phyloP scores from a whole-genome alignment of 257 asterid species.

The Jacaranda copaia region DNA sequence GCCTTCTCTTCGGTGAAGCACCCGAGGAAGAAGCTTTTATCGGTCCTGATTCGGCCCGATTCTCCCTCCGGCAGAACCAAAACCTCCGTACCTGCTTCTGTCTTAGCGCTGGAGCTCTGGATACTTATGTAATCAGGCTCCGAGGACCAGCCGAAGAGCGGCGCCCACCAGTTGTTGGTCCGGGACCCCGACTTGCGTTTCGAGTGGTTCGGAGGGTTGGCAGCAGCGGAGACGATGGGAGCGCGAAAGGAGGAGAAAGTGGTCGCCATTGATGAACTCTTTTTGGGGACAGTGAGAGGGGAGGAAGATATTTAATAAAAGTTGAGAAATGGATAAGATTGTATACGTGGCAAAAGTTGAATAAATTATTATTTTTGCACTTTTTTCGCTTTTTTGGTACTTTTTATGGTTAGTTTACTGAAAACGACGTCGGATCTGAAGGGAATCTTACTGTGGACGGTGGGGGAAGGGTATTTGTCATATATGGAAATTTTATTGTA shows the following conservation, averaged over 20 bases:
- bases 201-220: slow-evolving; percentile 39
- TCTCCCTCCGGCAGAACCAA: not conserved
- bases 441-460: slow-evolving; percentile 25
- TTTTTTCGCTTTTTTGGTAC: not conserved
- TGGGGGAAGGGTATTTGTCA: not conserved
- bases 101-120: slow-evolving; percentile 27
- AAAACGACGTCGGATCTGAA: slow-evolving; percentile 27
- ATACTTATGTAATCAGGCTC: slow-evolving; percentile 66
- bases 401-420: not conserved
- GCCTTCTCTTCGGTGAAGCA: slow-evolving; percentile 84
- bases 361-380: not conserved
- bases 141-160: slow-evolving; percentile 68
- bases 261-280: slow-evolving; percentile 44
- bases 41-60: slow-evolving; percentile 38
- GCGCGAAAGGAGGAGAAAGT: slow-evolving; percentile 42
- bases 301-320: not conserved
- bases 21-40: slow-evolving; percentile 40
- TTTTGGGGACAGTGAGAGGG: slow-evolving; percentile 25
- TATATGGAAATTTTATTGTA: not conserved
- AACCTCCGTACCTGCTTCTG: slow-evolving; percentile 30
- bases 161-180: slow-evolving; percentile 65
- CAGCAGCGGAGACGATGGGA: slow-evolving; percentile 48
- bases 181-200: slow-evolving; percentile 21
- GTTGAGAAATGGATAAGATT: slow-evolving; percentile 42
- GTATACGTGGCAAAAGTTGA: slow-evolving; percentile 29